Conservation (phyloP, 441 rosid genomes). For the Eruca vesicaria region DNA sequence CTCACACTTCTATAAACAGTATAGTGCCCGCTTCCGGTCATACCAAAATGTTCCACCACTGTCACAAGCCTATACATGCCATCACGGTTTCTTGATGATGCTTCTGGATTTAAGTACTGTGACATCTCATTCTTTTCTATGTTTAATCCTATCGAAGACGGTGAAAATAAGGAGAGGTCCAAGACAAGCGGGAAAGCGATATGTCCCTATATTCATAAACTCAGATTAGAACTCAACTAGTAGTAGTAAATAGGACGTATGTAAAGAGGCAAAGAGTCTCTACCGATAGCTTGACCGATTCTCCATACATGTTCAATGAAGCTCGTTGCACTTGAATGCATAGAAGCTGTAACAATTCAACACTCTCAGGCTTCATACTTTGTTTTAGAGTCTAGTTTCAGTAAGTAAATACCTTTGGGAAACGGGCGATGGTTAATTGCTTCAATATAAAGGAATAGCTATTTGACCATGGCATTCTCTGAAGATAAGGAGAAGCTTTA, state of each 20-base stretch:
- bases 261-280: background rate
- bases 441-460: constrained; percentile 54
- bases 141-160: constrained; percentile 41
- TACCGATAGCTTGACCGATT: constrained; percentile 73
- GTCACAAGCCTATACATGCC: constrained; percentile 58
- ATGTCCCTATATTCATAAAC: constrained; percentile 55
- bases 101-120: constrained; percentile 40
- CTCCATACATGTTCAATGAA: constrained; percentile 59
- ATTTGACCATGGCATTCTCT: constrained; percentile 73
- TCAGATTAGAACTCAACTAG: background rate
- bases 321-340: constrained; percentile 86
- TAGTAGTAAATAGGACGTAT: background rate
- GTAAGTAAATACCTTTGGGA: constrained; percentile 61
- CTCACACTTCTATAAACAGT: constrained; percentile 68
- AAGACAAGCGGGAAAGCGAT: constrained; percentile 63
- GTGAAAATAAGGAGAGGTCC: constrained; percentile 56
- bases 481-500: constrained; percentile 39
- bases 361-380: background rate
- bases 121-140: constrained; percentile 37
- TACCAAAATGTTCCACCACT: constrained; percentile 84
- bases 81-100: constrained; percentile 22
- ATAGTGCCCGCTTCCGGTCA: constrained; percentile 82
- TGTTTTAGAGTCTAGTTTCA: background rate
- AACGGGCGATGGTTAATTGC: constrained; percentile 65
- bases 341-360: constrained; percentile 59